Base-by-base conservation (phyloP, 352 stramenopile genomes). In the Plasmopara halstedii region DNA sequence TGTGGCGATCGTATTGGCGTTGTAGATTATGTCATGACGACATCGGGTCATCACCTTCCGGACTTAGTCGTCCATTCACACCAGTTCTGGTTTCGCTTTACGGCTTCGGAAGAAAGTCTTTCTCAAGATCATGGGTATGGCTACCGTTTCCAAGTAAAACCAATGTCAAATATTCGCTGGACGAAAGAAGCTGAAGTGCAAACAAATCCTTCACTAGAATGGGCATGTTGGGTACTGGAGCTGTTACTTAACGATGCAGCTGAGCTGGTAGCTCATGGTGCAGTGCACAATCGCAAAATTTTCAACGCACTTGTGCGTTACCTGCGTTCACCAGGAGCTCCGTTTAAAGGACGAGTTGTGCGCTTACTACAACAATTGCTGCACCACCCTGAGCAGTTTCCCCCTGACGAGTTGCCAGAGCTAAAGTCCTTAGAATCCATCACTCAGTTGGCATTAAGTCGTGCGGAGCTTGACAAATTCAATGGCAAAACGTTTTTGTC, bases 41-140 rank as follows among this genome's bases (percentile, higher is more conserved):
- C 53, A 34, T 56, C 45, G 9, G 56, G 53, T 1, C 64, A 76
- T 48, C 41, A 48, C n/a, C 17, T 75, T n/a, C 67, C 77, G 1
- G 80, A 92, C 53, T 31, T 92, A 7, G 53, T 88, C 15, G 70
- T 92, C 29, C 73, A 85, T 42, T 77, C 72, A 3, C 59, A 85
- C 35, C 66, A 83, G 38, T 87, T 92, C 31, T 94, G 83, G 83
- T 91, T 91, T 53, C 79, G 74, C 18, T 91, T 94, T 40, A 50
- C 42, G 7, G 70, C 80, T 5, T 71, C 58, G 0, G 79, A 92
- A 52, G 83, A 94, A 3, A 70, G 84, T 21, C 36, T 41, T 5
- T 53, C 47, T 19, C 83, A 80, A 43, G 70, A 75, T 45, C 53
- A 88, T 33, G 73, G 73, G 1, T 92, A 90, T 46, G 83, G 83